Conservation (phyloP, 164 flowering plant species). For the Protea cynaroides region DNA sequence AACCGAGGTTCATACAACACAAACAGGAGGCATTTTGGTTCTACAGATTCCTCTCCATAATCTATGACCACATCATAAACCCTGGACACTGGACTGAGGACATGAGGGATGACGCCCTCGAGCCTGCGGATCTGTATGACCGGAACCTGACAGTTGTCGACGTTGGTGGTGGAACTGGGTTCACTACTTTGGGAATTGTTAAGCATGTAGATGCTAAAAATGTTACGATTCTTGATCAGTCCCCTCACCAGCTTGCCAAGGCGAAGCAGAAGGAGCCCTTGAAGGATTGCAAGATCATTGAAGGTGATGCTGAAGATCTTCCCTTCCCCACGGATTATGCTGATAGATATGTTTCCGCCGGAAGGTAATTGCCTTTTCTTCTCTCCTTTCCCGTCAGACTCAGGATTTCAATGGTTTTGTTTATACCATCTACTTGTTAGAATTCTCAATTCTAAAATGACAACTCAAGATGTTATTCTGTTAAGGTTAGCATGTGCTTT, state of each 20-base stretch:
- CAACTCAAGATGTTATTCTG: too few relatives aligned
- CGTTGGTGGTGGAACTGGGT: slow-evolving; percentile 86
- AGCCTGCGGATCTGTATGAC: slow-evolving; percentile 58
- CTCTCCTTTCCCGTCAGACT: too few relatives aligned
- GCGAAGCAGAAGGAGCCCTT: slow-evolving; percentile 68
- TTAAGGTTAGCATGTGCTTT: too few relatives aligned
- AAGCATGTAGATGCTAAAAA: slow-evolving; percentile 80
- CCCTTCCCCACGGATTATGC: slow-evolving; percentile 72
- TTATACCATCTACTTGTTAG: too few relatives aligned
- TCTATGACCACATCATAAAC: slow-evolving; percentile 67
- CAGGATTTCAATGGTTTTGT: too few relatives aligned
- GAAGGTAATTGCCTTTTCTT: slow-evolving; percentile 34
- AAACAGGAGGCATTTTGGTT: slow-evolving; percentile 86
- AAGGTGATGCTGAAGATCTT: slow-evolving; percentile 80
- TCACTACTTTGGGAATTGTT: slow-evolving; percentile 72
- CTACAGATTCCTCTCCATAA: slow-evolving; percentile 65
- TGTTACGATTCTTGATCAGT: slow-evolving; percentile 71
- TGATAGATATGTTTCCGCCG: slow-evolving; percentile 77
- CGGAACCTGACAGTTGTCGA: slow-evolving; percentile 59
- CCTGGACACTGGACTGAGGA: slow-evolving; percentile 90
- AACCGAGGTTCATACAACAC: slow-evolving; percentile 75
- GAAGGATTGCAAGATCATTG: slow-evolving; percentile 63
- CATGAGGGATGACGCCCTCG: slow-evolving; percentile 82
- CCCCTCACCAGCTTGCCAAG: slow-evolving; percentile 80
- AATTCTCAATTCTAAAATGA: too few relatives aligned